phyloP scores from a whole-genome alignment of 495 filamentous ascomycete genomes.

The Talaromyces borbonicus region DNA sequence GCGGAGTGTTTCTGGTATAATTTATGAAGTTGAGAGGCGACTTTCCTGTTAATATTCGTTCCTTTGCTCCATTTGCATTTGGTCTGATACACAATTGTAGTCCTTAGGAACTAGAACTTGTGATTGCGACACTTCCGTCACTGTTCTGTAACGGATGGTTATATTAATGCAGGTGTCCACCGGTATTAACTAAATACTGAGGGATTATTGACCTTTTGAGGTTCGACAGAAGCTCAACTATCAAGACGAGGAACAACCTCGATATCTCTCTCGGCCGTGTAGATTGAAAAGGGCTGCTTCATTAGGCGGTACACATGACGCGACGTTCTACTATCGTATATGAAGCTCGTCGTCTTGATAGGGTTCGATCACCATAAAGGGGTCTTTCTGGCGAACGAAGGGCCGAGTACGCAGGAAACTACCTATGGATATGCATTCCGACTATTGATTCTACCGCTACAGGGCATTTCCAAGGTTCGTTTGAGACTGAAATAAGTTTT shows the following conservation, averaged over 20 bases:
- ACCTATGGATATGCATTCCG: slow-evolving; percentile 58
- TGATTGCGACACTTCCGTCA: too few relatives aligned
- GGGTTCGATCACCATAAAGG: slow-evolving; percentile 79
- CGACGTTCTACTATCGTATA: slow-evolving; percentile 68
- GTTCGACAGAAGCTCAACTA: slow-evolving; percentile 43
- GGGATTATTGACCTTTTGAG: slow-evolving; percentile 48
- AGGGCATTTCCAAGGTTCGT: too few relatives aligned
- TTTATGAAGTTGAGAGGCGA: too few relatives aligned
- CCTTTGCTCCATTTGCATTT: too few relatives aligned
- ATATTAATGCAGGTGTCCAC: too few relatives aligned
- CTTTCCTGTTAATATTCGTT: too few relatives aligned
- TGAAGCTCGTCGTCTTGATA: slow-evolving; percentile 59
- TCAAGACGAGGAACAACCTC: slow-evolving; percentile 45
- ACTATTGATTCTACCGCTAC: slow-evolving; percentile 26
- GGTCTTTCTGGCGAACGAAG: slow-evolving; percentile 62
- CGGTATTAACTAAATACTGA: slow-evolving; percentile 55
- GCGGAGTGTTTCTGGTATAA: not conserved
- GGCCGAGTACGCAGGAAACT: slow-evolving; percentile 62
- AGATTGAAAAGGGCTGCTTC: slow-evolving; percentile 66
- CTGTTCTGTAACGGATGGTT: too few relatives aligned
- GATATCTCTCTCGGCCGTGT: slow-evolving; percentile 58
- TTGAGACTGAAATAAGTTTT: too few relatives aligned
- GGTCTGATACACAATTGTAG: too few relatives aligned
- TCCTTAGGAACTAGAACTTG: too few relatives aligned
- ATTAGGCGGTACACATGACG: too few relatives aligned